A percentile compares a stretch with the other conserved stretches of the same genome.
Conservation (phyloP, 2,329 filamentous ascomycete species). For the Colletotrichum caudatum region DNA sequence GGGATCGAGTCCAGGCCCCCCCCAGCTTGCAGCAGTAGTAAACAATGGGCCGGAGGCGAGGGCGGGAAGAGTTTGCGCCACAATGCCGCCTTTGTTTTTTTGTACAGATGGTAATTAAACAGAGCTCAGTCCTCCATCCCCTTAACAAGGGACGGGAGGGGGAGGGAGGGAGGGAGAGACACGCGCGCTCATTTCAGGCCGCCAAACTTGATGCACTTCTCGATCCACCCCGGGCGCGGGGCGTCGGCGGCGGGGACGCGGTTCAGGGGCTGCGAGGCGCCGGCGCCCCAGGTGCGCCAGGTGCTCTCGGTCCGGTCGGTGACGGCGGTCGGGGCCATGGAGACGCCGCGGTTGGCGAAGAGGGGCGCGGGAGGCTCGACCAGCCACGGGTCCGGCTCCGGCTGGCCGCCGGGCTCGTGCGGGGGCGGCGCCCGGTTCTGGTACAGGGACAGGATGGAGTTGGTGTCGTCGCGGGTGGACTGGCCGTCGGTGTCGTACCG, state of each 20-base stretch:
- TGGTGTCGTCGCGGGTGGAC: slow-evolving; percentile 5
- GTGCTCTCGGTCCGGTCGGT: slow-evolving; percentile 37
- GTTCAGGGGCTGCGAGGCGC: slow-evolving; percentile 21
- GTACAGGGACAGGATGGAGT: slow-evolving; percentile 36
- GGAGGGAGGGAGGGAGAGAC: no score
- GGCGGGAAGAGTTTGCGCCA: neutral
- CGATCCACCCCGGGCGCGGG: slow-evolving; percentile 35
- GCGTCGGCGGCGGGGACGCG: slow-evolving; percentile 22
- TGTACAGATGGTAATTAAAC: neutral
- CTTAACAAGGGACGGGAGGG: no score
- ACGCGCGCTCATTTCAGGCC: slow-evolving; percentile 25
- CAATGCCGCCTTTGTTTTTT: neutral
- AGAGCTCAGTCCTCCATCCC: no score
- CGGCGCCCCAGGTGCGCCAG: slow-evolving; percentile 41
- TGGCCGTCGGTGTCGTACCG: slow-evolving; percentile 17
- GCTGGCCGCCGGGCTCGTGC: slow-evolving; percentile 7
- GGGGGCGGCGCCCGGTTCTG: neutral
- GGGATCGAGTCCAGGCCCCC: neutral
- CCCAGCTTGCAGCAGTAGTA: neutral
- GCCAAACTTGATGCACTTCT: slow-evolving; percentile 40
- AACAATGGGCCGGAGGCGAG: neutral
- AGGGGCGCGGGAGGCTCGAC: slow-evolving; percentile 12
- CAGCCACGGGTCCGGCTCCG: slow-evolving; percentile 13
- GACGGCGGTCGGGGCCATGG: slow-evolving; percentile 38
- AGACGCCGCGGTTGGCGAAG: slow-evolving; percentile 33